Evolutionary conservation across 2,329 filamentous ascomycete genomes (phyloP).

Genomic region (Pseudocercospora vitis): DNA sequence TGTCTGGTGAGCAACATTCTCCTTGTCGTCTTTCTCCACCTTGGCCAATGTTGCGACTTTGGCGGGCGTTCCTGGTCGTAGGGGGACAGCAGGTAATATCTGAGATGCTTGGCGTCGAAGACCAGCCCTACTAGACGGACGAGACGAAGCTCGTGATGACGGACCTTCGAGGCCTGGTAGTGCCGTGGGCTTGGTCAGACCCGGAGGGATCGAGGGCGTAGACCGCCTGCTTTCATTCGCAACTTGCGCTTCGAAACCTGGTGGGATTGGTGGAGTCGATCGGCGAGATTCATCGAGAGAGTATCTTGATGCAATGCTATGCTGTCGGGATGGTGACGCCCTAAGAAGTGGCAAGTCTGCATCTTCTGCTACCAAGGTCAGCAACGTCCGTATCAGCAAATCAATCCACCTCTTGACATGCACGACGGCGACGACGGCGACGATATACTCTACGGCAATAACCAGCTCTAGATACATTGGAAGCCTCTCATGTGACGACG

Average conservation of each 20-base stretch:
- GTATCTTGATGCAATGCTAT: conserved; percentile 28
- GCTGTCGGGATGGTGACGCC: conserved; percentile 26
- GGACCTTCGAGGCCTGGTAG: conserved; percentile 32
- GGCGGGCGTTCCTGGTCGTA: conserved; percentile 42
- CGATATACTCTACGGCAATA: conserved; percentile 2
- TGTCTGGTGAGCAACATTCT: conserved; percentile 22
- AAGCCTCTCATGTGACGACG: conserved; percentile 30
- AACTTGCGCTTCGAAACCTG: conserved; percentile 38
- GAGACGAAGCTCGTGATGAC: conserved; percentile 30
- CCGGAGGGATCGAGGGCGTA: conserved; percentile 49
- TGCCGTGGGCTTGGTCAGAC: conserved; percentile 39
- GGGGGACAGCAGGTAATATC: conserved; percentile 42
- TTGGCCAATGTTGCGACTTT: conserved; percentile 35
- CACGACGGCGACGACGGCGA: conserved; percentile 20
- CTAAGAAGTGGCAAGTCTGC: conserved; percentile 32
- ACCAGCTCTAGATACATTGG: conserved; percentile 23
- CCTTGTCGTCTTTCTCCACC: conserved; percentile 25
- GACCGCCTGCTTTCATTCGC: conserved; percentile 42
- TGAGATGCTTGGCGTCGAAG: conserved; percentile 35
- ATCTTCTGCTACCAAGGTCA: conserved; percentile 31
- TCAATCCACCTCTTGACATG: conserved; percentile 28
- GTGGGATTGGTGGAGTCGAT: conserved; percentile 39
- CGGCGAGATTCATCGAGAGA: conserved; percentile 33
- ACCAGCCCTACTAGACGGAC: conserved; percentile 40
- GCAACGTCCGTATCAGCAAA: neutral